Percentiles rank a stretch among this genome's conserved stretches.
phyloP scores from a whole-genome alignment of 306 rosid genomes.

The Malus orientalis region DNA sequence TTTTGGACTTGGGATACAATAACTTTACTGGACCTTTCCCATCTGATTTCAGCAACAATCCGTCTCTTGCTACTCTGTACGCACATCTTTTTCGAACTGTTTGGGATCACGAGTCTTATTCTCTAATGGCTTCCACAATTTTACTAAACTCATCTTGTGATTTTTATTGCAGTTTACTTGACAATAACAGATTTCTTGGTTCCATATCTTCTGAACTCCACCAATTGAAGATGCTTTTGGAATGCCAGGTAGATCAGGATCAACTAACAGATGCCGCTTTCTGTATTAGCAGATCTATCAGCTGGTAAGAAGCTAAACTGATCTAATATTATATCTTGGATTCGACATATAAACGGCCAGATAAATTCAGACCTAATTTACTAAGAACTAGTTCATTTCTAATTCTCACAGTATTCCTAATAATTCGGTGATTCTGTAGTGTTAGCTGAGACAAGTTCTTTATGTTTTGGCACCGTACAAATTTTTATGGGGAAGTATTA shows the following conservation, averaged over 20 bases:
- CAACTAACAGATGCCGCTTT: constrained; percentile 14
- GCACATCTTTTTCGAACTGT: constrained; percentile 7
- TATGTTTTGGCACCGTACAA: neutral
- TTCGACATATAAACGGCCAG: neutral
- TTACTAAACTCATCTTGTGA: neutral
- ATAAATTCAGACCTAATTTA: neutral
- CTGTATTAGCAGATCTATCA: constrained; percentile 10
- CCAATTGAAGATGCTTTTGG: constrained; percentile 31
- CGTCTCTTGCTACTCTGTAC: constrained; percentile 46
- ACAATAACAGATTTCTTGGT: constrained; percentile 44
- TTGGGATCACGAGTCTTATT: neutral
- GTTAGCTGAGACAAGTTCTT: neutral
- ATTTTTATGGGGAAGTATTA: neutral
- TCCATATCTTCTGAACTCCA: constrained; percentile 31
- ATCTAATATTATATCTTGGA: neutral
- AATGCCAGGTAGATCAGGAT: constrained; percentile 29
- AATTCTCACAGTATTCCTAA: neutral
- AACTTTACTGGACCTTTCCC: constrained; percentile 61
- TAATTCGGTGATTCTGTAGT: neutral
- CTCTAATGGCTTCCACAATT: neutral
- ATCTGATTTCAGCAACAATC: constrained; percentile 33
- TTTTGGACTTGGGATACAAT: constrained; percentile 62
- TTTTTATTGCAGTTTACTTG: constrained; percentile 48
- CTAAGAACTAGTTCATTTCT: neutral
- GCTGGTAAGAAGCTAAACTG: constrained; percentile 27